Base-by-base conservation (phyloP, 345 rosid species). In the Diplotaxis tenuifolia region DNA sequence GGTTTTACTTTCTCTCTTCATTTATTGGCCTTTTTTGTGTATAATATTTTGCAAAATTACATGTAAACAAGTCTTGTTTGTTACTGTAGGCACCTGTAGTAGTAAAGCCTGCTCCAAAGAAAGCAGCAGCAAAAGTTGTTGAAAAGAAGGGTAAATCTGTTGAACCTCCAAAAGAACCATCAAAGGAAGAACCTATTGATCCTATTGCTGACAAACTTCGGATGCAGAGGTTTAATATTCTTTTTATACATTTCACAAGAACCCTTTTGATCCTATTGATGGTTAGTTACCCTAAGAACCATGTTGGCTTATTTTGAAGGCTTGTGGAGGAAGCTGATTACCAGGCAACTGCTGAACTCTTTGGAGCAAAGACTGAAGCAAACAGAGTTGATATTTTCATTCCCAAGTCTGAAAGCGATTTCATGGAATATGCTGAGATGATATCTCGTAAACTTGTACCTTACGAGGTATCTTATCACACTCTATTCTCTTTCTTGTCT, bases 281-380 rank as follows among this genome's bases (percentile, higher is more conserved):
- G 28, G 25, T 54, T 73, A 6, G 32, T 29, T 29, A 6, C 50
- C 50, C 5, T 42, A 14, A 14, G 50, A 40, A 40, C 15, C 15
- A 12, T 40, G 14, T n/a, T 40, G 47, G 16, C 19, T 59, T 58
- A 16, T 68, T 31, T n/a, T 67, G n/a, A n/a, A 94, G 99, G 85
- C 86, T 94, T 38, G 96, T 91, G 32, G 97, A 94, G 82, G 97
- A 94, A 85, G 92, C 99, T 65, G 99, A 89, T 82, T 92, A 80
- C 79, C 82, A 29, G 76, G 70, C 87, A 62, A 92, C 96, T 28
- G 73, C 80, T 66, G 96, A 92, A 74, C 83, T 94, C 61, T 94
- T 94, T 47, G 83, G 79, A 16, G 85, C 80, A 81, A 87, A 68
- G 69, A 86, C 61, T 18, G 89, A 83, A 66, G 96, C 77, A 49